Evolutionary conservation across 2,329 filamentous ascomycete species (phyloP).

Genomic region (Cladosporium sp.): DNA sequence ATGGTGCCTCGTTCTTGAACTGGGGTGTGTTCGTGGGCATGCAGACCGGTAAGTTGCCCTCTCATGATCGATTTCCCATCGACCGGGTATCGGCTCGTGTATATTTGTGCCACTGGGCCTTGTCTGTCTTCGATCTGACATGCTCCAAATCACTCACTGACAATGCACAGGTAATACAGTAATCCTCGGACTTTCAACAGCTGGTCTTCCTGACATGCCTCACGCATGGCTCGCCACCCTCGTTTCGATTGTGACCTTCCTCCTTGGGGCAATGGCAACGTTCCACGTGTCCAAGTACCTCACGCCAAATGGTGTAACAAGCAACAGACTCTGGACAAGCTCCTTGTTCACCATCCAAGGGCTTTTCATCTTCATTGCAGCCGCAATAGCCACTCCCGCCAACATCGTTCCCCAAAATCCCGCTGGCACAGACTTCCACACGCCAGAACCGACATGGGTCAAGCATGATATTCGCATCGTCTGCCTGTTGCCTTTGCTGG

Average conservation of each 20-base stretch:
- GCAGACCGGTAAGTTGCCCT: conserved; percentile 44
- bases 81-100: no score
- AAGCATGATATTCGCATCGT: conserved; percentile 41
- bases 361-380: conserved; percentile 49
- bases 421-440: conserved; percentile 22
- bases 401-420: conserved; percentile 44
- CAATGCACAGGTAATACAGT: conserved; percentile 53
- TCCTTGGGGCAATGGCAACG: conserved; percentile 48
- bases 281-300: conserved; percentile 38
- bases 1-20: conserved; percentile 46
- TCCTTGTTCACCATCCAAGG: conserved; percentile 52
- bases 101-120: not conserved
- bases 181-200: conserved; percentile 57
- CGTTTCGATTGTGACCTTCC: conserved; percentile 51
- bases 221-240: conserved; percentile 52
- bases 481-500: conserved; percentile 43
- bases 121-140: no score
- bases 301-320: conserved; percentile 32
- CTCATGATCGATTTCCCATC: no score
- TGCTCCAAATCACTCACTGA: not conserved
- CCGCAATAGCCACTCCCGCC: conserved; percentile 46
- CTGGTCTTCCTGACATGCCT: conserved; percentile 48
- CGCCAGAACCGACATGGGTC: conserved; percentile 23
- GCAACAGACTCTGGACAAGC: conserved; percentile 37
- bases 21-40: conserved; percentile 50